Base-by-base conservation (phyloP, 2,329 filamentous ascomycete genomes). In the Magnaporthiopsis poae region DNA sequence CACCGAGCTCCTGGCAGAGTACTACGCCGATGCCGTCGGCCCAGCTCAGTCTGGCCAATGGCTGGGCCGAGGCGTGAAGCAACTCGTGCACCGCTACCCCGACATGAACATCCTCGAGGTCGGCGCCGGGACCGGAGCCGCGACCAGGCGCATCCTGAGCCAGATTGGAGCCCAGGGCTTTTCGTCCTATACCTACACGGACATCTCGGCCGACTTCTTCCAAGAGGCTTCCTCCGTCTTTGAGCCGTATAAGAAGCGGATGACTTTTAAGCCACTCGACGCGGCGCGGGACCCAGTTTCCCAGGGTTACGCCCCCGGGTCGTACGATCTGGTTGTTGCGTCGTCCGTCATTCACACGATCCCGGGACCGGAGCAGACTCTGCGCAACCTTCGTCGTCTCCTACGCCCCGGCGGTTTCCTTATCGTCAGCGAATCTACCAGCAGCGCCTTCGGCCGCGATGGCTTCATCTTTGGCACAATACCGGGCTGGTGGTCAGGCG, bases 341-440 rank as follows among this genome's bases (percentile, higher is more conserved):
- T 74, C 74, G 13, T 73, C 78, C 52, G 77, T 78, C 0, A 69
- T 80, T 3, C 76, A 79, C 62, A 75, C 76, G 1, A 78, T 76
- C 1, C 59, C 68, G 64, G 68, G 63, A 2, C 67, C 78, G 61
- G 61, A 72, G 63, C 27, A 73, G 33, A 73, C 74, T 25, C 65
- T 76, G 74, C 35, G 66, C 4, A 75, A 78, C 66, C 72, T 75
- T 1, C 73, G 77, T 31, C 70, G 69, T 9, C 68, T 80, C 12
- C 67, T 79, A 0, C 75, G 74, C 13, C 76, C 79, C 0, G 78
- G 75, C 2, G 81, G 81, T 0, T 76, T 77, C 60, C 71, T 83
- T 27, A 70, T 74, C n/a, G 70, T 73, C 52, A 64, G 76, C 61
- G 70, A 67, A 29, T 1, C 64, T 3, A 66, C 60, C 7, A n/a